Conservation (phyloP, 2,329 filamentous ascomycete species). For the Penicillium sp. region DNA sequence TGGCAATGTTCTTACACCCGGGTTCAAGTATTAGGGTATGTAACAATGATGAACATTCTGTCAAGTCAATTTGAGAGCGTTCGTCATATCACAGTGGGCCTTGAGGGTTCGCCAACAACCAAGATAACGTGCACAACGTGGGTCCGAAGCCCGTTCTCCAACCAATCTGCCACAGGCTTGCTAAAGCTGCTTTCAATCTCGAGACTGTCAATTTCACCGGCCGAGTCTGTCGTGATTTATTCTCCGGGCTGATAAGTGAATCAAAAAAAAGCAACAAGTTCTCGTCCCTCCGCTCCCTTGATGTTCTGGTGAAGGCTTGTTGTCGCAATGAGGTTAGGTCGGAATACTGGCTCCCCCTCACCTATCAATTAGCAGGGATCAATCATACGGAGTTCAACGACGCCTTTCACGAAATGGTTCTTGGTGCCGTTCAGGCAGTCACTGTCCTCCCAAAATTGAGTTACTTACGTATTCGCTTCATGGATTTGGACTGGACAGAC, state of each 20-base stretch:
- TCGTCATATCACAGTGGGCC: conserved; percentile 65
- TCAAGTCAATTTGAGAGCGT: conserved; percentile 55
- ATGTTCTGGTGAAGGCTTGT: not conserved
- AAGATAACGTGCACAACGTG: conserved; percentile 52
- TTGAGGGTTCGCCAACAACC: conserved; percentile 72
- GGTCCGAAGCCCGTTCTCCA: conserved; percentile 53
- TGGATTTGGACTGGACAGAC: conserved; percentile 71
- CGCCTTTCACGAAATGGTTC: conserved; percentile 68
- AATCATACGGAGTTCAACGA: conserved; percentile 71
- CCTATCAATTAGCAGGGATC: conserved; percentile 42
- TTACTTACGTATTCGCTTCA: conserved; percentile 70
- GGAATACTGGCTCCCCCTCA: not conserved
- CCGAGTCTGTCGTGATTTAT: conserved; percentile 69
- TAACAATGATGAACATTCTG: conserved; percentile 61
- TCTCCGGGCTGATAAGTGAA: conserved; percentile 51
- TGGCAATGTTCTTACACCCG: conserved; percentile 62
- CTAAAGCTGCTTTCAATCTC: conserved; percentile 60
- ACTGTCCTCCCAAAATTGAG: conserved; percentile 60
- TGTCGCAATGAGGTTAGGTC: not conserved
- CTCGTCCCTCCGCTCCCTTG: not conserved
- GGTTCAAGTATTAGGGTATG: conserved; percentile 71
- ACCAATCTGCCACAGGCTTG: conserved; percentile 68
- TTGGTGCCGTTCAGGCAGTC: conserved; percentile 64
- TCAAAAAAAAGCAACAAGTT: not conserved
- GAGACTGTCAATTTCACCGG: conserved; percentile 73